These are phyloP conservation scores for Glaciozyma martinii DNA, from an alignment of 768 basidiomycete genomes.

Conservation along the genomic window DNA sequence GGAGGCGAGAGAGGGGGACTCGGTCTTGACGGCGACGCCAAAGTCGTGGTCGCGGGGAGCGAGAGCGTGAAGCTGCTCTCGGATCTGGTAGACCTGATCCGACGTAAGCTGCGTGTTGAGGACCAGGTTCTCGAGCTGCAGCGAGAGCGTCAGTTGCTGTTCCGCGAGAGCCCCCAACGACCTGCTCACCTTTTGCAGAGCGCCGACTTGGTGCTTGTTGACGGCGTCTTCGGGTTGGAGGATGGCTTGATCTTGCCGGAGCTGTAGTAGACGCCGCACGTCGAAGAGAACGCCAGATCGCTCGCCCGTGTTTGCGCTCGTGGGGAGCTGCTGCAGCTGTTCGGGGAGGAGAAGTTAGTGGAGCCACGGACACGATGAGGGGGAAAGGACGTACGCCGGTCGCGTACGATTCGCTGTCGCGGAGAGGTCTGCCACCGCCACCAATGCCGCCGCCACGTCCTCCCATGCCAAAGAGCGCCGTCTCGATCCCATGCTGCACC, in stretches of 20 bases:
- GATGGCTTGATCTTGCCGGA: constrained; percentile 12
- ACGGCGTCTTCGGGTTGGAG: constrained; percentile 62
- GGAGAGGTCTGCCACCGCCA: background rate
- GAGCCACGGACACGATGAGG: background rate
- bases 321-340: constrained; percentile 24
- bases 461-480: constrained; percentile 39
- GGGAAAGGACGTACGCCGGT: background rate
- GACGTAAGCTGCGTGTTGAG: constrained; percentile 52
- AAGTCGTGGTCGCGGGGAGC: constrained; percentile 14
- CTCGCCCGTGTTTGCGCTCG: constrained; percentile 21
- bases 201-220: constrained; percentile 61
- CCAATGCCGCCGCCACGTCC: background rate
- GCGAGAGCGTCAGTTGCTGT: background rate
- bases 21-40: background rate
- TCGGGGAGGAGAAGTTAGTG: background rate
- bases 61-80: constrained; percentile 37
- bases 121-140: constrained; percentile 37
- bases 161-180: background rate
- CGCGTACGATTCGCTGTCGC: background rate
- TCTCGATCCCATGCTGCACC: constrained; percentile 74
- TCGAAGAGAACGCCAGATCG: constrained; percentile 32
- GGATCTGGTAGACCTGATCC: constrained; percentile 39
- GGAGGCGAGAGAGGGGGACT: constrained; percentile 23
- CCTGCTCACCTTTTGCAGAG: constrained; percentile 66
- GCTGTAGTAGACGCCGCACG: constrained; percentile 23